Evolutionary conservation across 106 monocot species (phyloP), one percentile per base, ranked within the genome.

Genomic region (Acorus gramineus): DNA sequence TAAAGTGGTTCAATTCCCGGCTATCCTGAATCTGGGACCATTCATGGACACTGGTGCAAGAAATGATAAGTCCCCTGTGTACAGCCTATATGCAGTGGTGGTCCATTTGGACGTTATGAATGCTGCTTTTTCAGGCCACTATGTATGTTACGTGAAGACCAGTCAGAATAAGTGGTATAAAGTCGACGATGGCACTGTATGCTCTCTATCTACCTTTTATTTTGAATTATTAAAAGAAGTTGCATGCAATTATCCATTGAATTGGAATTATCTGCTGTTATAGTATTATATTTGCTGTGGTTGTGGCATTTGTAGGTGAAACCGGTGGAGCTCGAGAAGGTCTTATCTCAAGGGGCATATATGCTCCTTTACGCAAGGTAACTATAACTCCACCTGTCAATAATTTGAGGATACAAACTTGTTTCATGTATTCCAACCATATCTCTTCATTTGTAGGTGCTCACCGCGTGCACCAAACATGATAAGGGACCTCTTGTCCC

Each of bases 81-180:
- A 98, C 59, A 59, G 70, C 42, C 83, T 98, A 12, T 98, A 98
- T 71, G 96, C 85, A 6, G 96, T 98, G 14, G 87, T 98, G 13
- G 91, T 91, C 10, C 96, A 91, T 81, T 66, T 76, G 11, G 87
- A 83, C 67, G 52, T 83, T 53, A 83, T 81, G 78, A 91, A 98
- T 85, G 85, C 84, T 64, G 73, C 90, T 46, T 96, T 88, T 58
- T 98, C 96, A 57, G 91, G 91, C 6, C 96, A 98, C 57, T 98
- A 98, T 65, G 69, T 98, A 4, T 85, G 91, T 54, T 98, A 88
- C 70, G 85, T 98, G 60, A 91, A 85, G 67, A 81, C 69, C 52
- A 67, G 75, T 5, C 71, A 60, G 4, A 79, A 76, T 5, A 87
- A 87, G 63, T 91, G 96, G 96, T 88, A 79, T 59, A 83, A 91